Evolutionary conservation across 2,329 filamentous ascomycete species (phyloP), one percentile per base, ranked within the genome.

Genomic region (Xylariaceae sp.): DNA sequence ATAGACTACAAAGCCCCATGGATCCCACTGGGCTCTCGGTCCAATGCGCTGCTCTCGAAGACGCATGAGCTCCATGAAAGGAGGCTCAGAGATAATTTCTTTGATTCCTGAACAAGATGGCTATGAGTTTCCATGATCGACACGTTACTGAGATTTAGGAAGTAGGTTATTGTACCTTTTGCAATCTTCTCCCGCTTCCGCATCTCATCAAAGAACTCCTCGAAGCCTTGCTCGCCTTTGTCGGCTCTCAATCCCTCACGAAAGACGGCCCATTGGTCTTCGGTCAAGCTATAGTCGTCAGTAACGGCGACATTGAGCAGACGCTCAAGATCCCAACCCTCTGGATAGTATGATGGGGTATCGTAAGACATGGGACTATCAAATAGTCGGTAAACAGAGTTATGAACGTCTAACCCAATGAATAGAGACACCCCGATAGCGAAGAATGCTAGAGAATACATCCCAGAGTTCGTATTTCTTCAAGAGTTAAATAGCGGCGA

Each of bases 321-420:
- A 11, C 59, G 52, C 31, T 64, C 61, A 14, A 46, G 50, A 39
- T 64, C 59, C 61, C 61, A 64, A 12, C 61, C 61, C 28, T 47
- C 29, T 5, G 61, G 61, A 19, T 55, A 64, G 39, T 64, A 64
- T 8, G 50, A 7, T 31, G 28, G n/a, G n/a, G n/a, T n/a, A n/a
- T n/a, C n/a, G n/a, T n/a, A n/a, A n/a, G n/a, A n/a, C n/a, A n/a
- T n/a, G n/a, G n/a, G n/a, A n/a, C n/a, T n/a, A n/a, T n/a, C n/a
- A n/a, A n/a, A n/a, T n/a, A n/a, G n/a, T n/a, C n/a, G n/a, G n/a
- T n/a, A n/a, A n/a, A n/a, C n/a, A n/a, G n/a, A n/a, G n/a, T n/a
- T n/a, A n/a, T n/a, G n/a, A n/a, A n/a, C n/a, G n/a, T n/a, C n/a
- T n/a, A n/a, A n/a, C n/a, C n/a, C n/a, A n/a, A n/a, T n/a, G n/a